These are phyloP conservation scores for Schwanniomyces polymorphus DNA, from an alignment of 805 yeast species.

Conservation along the genomic window DNA sequence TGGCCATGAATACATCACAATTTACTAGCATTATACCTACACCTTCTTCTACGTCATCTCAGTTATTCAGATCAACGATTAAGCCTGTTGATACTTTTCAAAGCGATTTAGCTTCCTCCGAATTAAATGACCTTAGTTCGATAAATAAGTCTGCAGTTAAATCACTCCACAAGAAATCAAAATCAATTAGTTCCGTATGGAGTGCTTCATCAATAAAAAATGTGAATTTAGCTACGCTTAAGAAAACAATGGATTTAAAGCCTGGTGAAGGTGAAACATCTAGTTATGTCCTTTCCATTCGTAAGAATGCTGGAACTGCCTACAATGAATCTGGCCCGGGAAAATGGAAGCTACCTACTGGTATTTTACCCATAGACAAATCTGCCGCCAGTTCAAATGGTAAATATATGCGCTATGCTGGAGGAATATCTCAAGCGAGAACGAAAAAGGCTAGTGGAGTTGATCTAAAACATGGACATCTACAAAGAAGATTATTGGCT, in stretches of 20 bases:
- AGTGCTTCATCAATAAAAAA: constrained; percentile 32
- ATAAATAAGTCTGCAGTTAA: background rate
- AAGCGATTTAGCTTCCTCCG: background rate
- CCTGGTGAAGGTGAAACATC: constrained; percentile 55
- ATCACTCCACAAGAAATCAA: constrained; percentile 16
- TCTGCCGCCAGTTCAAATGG: constrained; percentile 23
- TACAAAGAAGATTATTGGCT: constrained; percentile 67
- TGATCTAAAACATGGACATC: constrained; percentile 62
- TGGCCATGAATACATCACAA: background rate
- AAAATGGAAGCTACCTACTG: constrained; percentile 53
- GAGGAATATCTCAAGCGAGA: constrained; percentile 22
- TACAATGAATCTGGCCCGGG: constrained; percentile 47
- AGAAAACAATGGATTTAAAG: constrained; percentile 31
- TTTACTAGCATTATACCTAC: background rate
- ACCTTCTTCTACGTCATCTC: background rate
- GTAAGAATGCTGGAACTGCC: constrained; percentile 49
- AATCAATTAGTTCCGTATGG: constrained; percentile 36
- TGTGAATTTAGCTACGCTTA: constrained; percentile 38
- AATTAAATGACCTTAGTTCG: background rate
- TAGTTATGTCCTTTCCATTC: constrained; percentile 45
- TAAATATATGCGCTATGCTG: constrained; percentile 26
- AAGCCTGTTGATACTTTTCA: background rate
- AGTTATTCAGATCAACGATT: background rate
- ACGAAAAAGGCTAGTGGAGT: constrained; percentile 43
- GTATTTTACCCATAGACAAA: constrained; percentile 49